These are phyloP conservation scores for Petrea volubilis DNA, from an alignment of 257 asterid genomes.

Conservation along the genomic window DNA sequence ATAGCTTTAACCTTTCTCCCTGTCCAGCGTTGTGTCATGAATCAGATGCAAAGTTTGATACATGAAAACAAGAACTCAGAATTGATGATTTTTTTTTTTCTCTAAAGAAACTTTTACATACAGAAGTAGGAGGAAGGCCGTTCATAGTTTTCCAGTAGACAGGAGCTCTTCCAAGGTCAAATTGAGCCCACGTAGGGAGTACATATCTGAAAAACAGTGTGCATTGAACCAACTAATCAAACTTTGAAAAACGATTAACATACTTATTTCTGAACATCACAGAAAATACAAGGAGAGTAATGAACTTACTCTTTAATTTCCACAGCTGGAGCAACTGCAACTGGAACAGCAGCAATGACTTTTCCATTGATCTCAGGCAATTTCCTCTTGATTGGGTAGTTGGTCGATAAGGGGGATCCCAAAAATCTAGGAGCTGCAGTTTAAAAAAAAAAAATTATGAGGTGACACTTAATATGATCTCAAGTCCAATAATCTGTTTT, in stretches of 20 bases:
- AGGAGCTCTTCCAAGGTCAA: slow-evolving; percentile 85
- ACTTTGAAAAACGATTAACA: background rate
- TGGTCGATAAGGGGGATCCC: slow-evolving; percentile 39
- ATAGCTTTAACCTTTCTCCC: slow-evolving; percentile 75
- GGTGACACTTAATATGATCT: background rate
- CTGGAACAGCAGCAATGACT: slow-evolving; percentile 46
- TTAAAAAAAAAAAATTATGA: background rate
- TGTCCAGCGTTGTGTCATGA: slow-evolving; percentile 25
- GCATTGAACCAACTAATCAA: background rate
- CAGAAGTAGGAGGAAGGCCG: slow-evolving; percentile 87
- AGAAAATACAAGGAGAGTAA: slow-evolving; percentile 1
- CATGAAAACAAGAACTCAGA: background rate
- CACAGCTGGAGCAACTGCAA: slow-evolving; percentile 46
- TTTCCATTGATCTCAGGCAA: slow-evolving; percentile 28
- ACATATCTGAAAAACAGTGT: slow-evolving; percentile 37
- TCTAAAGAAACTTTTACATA: slow-evolving; percentile 29
- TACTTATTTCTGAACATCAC: background rate
- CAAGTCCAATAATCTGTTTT: background rate
- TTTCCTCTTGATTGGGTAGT: slow-evolving; percentile 34
- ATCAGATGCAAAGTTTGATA: background rate
- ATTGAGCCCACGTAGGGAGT: slow-evolving; percentile 86
- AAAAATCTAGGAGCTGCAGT: slow-evolving; percentile 47
- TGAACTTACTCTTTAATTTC: slow-evolving; percentile 68
- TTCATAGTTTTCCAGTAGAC: slow-evolving; percentile 90
- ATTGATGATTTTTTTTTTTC: background rate